Percentiles rank a stretch among this genome's conserved stretches.
Conservation (phyloP, 345 rosid species). For the Acer campestre region DNA sequence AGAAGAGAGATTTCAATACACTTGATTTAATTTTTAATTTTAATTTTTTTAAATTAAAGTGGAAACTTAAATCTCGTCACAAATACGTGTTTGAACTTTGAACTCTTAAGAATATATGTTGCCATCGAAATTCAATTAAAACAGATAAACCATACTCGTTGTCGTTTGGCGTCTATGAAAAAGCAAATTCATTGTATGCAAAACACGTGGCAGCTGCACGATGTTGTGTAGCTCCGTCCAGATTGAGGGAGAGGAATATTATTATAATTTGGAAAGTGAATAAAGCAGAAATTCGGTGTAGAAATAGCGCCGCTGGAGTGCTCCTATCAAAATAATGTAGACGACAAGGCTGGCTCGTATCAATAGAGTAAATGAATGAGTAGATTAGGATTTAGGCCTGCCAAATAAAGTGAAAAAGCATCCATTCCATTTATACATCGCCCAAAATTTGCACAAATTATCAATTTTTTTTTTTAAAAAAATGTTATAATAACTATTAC, state of each 20-base stretch:
- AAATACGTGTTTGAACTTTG: no score
- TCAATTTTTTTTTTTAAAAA: background rate
- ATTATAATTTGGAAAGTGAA: background rate
- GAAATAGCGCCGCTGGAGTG: background rate
- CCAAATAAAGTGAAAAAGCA: background rate
- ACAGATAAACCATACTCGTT: background rate
- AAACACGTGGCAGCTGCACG: slow-evolving; percentile 5
- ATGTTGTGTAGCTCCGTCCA: background rate
- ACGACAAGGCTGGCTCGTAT: background rate
- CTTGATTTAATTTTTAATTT: no score
- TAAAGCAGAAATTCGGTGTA: background rate
- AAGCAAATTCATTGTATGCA: background rate
- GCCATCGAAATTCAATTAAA: background rate
- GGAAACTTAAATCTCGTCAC: no score
- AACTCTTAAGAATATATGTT: no score
- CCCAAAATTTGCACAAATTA: background rate
- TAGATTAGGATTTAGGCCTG: background rate
- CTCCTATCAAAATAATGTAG: background rate
- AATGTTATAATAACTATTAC: no score
- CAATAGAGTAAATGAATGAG: background rate
- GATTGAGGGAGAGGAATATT: background rate
- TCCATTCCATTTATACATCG: background rate
- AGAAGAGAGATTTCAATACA: no score
- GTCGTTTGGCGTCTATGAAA: background rate
- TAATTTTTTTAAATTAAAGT: no score